A percentile compares a stretch with the other conserved stretches of the same genome.
phyloP scores from a whole-genome alignment of 345 rosid species.

The Murraya koenigii region DNA sequence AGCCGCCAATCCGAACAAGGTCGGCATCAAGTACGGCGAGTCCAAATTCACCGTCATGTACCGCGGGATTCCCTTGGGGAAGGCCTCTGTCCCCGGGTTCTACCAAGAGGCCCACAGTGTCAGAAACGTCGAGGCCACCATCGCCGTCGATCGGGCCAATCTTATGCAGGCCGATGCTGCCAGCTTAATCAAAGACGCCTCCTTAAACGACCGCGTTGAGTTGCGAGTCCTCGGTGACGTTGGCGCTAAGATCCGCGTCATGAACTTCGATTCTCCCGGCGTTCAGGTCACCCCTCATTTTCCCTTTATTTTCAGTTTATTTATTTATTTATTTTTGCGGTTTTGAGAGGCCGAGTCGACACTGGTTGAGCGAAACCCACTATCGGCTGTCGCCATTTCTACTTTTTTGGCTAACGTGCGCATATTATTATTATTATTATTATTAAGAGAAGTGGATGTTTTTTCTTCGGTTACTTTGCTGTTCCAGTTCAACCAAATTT shows the following conservation, averaged over 20 bases:
- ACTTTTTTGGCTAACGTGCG: slow-evolving; percentile 12
- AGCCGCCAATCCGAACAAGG: slow-evolving; percentile 67
- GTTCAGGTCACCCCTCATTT: slow-evolving; percentile 56
- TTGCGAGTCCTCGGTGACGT: slow-evolving; percentile 79
- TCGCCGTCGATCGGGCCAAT: slow-evolving; percentile 78
- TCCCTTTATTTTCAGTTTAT: not conserved
- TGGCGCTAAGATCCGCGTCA: slow-evolving; percentile 91
- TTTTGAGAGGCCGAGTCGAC: not conserved
- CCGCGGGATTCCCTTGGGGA: slow-evolving; percentile 84
- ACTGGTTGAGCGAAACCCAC: slow-evolving; percentile 14
- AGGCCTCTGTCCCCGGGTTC: slow-evolving; percentile 86
- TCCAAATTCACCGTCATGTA: slow-evolving; percentile 95
- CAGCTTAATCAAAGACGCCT: slow-evolving; percentile 75
- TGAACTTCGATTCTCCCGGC: slow-evolving; percentile 90
- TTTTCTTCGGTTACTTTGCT: not conserved
- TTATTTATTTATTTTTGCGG: not conserved
- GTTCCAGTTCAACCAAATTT: not conserved
- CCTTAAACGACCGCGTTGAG: slow-evolving; percentile 82
- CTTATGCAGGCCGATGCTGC: slow-evolving; percentile 80
- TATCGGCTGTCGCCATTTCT: slow-evolving; percentile 7
- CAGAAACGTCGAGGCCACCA: slow-evolving; percentile 72
- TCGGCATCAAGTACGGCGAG: slow-evolving; percentile 95
- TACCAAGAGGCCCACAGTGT: slow-evolving; percentile 82
- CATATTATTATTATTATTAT: not conserved
- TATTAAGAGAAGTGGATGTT: not conserved